These are phyloP conservation scores for Aspergillus sp. DNA, from an alignment of 2,329 filamentous ascomycete species.

Conservation along the genomic window DNA sequence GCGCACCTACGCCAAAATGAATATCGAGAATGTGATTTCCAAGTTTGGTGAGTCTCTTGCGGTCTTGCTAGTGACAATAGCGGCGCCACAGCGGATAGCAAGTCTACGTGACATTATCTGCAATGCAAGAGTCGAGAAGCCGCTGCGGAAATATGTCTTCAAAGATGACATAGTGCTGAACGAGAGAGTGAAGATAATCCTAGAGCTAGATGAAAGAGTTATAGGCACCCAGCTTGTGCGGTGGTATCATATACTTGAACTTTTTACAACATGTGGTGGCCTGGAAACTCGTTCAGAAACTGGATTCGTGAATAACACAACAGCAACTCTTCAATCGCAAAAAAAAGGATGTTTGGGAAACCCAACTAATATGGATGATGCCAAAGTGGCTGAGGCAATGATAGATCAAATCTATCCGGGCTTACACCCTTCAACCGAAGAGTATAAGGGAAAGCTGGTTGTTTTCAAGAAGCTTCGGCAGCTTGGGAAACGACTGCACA, in stretches of 20 bases:
- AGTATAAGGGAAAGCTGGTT: background rate
- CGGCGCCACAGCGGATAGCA: background rate
- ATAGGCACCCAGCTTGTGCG: background rate
- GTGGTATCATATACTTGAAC: slow-evolving; percentile 7
- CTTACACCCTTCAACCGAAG: background rate
- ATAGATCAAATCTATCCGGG: slow-evolving; percentile 7
- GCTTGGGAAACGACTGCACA: slow-evolving; percentile 6
- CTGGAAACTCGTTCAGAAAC: background rate
- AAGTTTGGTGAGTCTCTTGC: slow-evolving; percentile 1
- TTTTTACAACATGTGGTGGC: slow-evolving; percentile 10
- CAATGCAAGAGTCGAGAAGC: background rate
- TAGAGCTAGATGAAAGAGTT: background rate
- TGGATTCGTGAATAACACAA: background rate
- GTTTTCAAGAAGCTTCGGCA: background rate
- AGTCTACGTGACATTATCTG: slow-evolving; percentile 4
- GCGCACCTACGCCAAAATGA: background rate
- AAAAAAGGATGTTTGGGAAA: slow-evolving; percentile 1
- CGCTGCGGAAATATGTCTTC: background rate
- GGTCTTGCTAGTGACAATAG: slow-evolving; percentile 1
- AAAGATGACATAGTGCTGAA: background rate
- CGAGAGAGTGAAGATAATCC: slow-evolving; percentile 1
- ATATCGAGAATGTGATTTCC: background rate
- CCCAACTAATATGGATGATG: slow-evolving; percentile 4
- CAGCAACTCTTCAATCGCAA: background rate
- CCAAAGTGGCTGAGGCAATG: slow-evolving; percentile 2